Evolutionary conservation across 768 basidiomycete genomes (phyloP), one percentile per base, ranked within the genome.

Genomic region (Amanita pallidorosea): DNA sequence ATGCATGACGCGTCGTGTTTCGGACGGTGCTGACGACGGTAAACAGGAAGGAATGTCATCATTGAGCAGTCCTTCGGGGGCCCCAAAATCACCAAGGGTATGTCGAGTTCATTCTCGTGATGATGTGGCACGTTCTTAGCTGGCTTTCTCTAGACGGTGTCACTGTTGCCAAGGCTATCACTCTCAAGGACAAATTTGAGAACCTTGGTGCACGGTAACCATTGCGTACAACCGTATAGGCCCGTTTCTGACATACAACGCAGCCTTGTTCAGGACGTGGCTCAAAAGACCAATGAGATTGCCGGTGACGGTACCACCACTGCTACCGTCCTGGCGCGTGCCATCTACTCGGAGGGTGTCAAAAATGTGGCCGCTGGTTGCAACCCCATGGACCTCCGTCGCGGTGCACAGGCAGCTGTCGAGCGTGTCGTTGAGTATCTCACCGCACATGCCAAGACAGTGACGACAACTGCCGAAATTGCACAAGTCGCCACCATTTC

Each of bases 321-420:
- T 13, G 93, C 95, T 4, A 97, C 95, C 33, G 95, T 97, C 48
- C 83, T 97, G 52, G 90, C 95, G 8, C 88, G 92, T 50, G 93
- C 95, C 51, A 97, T 99, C 69, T 99, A 96, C 72, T 80, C 92
- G 0, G 95, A 99, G 69, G 95, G 95, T 67, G 94, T 97, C 61
- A 97, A 97, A 76, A 98, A 98, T 61, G 95, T 98, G 53, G 95
- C 95, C 18, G 95, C 95, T 8, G 95, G 95, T 3, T 99, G 95
- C 77, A 96, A 95, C 73, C 95, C 95, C 11, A 99, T 97, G 94
- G 95, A 99, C 71, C 88, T 98, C 53, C 91, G 95, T 55, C 85
- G 94, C n/a, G 95, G 95, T 47, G 83, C 94, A 8, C 95, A 99
- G 65, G 89, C 91, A 8, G 95, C 95, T 44, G 95, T 99, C 42